Evolutionary conservation across 2,329 filamentous ascomycete genomes (phyloP).

Genomic region (Bipolaris sorokiniana): DNA sequence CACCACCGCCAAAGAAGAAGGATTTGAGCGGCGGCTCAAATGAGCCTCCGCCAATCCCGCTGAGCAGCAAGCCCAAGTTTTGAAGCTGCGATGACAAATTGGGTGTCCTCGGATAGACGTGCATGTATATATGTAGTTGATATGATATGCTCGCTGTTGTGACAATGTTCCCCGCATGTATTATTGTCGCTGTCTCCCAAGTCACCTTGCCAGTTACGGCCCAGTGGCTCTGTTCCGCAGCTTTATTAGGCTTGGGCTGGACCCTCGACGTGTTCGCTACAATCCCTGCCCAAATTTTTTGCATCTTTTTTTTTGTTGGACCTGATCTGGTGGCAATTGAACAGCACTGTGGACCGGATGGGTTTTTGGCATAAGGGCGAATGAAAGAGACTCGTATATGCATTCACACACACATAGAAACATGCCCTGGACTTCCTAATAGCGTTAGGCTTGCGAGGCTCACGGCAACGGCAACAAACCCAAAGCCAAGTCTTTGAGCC

Average conservation of each 20-base stretch:
- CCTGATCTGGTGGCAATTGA: not conserved
- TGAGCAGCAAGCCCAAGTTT: slow-evolving; percentile 62
- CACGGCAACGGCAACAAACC: not conserved
- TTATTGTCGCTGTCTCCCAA: too few relatives aligned
- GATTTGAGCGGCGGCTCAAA: slow-evolving; percentile 51
- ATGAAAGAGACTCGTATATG: not conserved
- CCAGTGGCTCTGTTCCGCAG: not conserved
- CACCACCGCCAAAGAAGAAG: slow-evolving; percentile 64
- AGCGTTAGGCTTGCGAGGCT: slow-evolving; percentile 27
- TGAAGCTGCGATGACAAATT: not conserved
- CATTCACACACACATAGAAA: too few relatives aligned
- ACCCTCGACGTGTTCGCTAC: slow-evolving; percentile 11
- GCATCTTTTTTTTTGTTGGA: not conserved
- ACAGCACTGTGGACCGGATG: not conserved
- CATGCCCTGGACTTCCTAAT: not conserved
- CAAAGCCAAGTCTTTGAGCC: not conserved
- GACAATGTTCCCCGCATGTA: not conserved
- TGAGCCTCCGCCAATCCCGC: slow-evolving; percentile 62
- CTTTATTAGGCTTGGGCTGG: not conserved
- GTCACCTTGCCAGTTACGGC: not conserved
- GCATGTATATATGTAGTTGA: not conserved
- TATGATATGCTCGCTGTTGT: not conserved
- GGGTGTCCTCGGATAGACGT: not conserved
- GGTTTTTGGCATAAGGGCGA: not conserved
- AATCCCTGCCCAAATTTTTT: slow-evolving; percentile 10